Conservation (phyloP, 2,329 filamentous ascomycete species). For the Lasiodiplodia gonubiensis region DNA sequence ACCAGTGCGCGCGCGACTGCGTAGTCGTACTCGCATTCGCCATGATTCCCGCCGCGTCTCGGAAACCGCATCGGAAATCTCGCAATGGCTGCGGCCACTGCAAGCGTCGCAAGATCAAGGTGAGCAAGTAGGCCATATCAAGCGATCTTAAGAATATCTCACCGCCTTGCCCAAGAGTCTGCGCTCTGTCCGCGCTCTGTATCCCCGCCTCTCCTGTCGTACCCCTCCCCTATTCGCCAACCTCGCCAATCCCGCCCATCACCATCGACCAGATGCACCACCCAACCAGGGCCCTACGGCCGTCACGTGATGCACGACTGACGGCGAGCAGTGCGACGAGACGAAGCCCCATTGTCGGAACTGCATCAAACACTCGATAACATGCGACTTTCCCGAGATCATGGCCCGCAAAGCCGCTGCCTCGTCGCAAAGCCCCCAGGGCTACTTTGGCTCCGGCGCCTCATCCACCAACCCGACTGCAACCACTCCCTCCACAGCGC, state of each 20-base stretch:
- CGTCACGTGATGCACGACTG: conserved; percentile 15
- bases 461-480: neutral
- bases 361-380: conserved; percentile 40
- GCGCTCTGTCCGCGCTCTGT: conserved; percentile 1
- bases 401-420: conserved; percentile 24
- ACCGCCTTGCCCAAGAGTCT: neutral
- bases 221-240: neutral
- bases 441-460: neutral
- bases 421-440: neutral
- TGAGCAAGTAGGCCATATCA: neutral
- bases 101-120: conserved; percentile 28
- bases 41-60: conserved; percentile 24
- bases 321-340: conserved; percentile 39
- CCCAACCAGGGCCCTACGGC: neutral
- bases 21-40: conserved; percentile 1
- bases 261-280: neutral
- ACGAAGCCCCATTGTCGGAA: conserved; percentile 40
- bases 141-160: neutral
- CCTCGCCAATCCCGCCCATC: neutral
- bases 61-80: conserved; percentile 25
- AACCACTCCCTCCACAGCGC: neutral
- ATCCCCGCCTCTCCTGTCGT: neutral
- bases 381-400: conserved; percentile 36
- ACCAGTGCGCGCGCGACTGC: neutral
- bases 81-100: conserved; percentile 27